Base-by-base conservation (phyloP, 768 basidiomycete species). In the Pleurotus tuoliensis region DNA sequence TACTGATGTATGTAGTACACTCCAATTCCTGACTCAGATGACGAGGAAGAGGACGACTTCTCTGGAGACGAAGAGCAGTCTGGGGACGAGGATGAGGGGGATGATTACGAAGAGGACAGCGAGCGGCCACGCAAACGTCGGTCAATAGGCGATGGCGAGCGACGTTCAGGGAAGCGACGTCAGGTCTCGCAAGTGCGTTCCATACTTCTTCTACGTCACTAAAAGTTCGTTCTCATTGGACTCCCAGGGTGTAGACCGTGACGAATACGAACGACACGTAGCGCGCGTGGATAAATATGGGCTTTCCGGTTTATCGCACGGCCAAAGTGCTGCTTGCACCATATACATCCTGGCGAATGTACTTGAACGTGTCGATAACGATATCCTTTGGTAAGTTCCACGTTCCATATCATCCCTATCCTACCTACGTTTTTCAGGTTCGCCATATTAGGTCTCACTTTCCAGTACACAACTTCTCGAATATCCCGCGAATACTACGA, bases 351-450 rank as follows among this genome's bases (percentile, higher is more conserved):
- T 99, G 3, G 92, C 95, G 8, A 93, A 89, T 4, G 80, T 87
- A n/a, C 80, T 98, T 7, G 94, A 95, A 64, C 84, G 95, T 34
- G 90, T 88, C 9, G 96, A 98, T 69, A 92, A 94, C 65, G 94
- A 98, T 69, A 78, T 95, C 5, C 76, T 98, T 46, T 99, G 97
- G 97, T 94, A 53, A 30, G 30, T 34, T 15, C 48, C n/a, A 50
- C 20, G 15, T 41, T 13, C 7, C 39, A 18, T 41, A 8, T 8
- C 49, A 6, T 38, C 51, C 20, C 8, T 7, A 41, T 9, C 24
- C 15, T 5, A 53, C 22, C n/a, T 53, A 37, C 4, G 4, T 25
- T 12, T 20, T 24, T 11, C 27, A 60, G 59, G 59, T 52, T 60
- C 27, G 59, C 59, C 22, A 60, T 60, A n/a, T 44, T 98, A 46